Percentiles rank a stretch among this genome's conserved stretches.
phyloP scores from a whole-genome alignment of 768 basidiomycete genomes.

The Sporobolomyces pararoseus region DNA sequence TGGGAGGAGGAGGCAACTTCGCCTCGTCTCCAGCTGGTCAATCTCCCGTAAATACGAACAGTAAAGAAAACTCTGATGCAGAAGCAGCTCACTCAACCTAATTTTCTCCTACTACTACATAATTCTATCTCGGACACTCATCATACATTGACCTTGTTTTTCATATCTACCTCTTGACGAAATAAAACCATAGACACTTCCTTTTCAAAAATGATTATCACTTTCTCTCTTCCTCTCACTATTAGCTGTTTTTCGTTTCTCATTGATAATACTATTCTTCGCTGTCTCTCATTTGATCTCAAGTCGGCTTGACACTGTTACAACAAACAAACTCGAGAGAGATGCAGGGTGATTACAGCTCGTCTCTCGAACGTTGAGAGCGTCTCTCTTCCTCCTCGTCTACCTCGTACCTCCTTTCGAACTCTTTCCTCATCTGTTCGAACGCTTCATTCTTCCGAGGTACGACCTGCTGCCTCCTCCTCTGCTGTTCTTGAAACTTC shows the following conservation, averaged over 20 bases:
- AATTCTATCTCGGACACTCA: neutral
- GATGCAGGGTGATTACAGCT: conserved; percentile 9
- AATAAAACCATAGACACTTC: neutral
- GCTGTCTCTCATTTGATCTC: neutral
- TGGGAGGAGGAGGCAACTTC: neutral
- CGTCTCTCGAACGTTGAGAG: neutral
- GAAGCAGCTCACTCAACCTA: conserved; percentile 6
- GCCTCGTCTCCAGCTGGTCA: neutral
- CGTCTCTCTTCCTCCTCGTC: neutral
- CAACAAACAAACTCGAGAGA: too few species aligned
- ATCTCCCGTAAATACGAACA: neutral
- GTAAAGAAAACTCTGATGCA: conserved; percentile 4
- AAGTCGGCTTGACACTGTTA: too few species aligned
- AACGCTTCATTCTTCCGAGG: conserved; percentile 20
- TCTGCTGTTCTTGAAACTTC: neutral
- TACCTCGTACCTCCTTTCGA: conserved; percentile 19
- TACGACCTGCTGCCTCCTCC: neutral
- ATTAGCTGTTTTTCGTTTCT: neutral
- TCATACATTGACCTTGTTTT: too few species aligned
- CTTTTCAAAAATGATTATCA: neutral
- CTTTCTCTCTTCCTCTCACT: neutral
- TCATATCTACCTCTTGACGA: too few species aligned
- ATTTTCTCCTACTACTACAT: neutral
- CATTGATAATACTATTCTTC: too few species aligned
- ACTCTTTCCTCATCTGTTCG: conserved; percentile 16